A percentile compares a stretch with the other conserved stretches of the same genome.
These are phyloP conservation scores for Aspergillus incahuasiensis DNA, from an alignment of 495 filamentous ascomycete species.

Conservation along the genomic window DNA sequence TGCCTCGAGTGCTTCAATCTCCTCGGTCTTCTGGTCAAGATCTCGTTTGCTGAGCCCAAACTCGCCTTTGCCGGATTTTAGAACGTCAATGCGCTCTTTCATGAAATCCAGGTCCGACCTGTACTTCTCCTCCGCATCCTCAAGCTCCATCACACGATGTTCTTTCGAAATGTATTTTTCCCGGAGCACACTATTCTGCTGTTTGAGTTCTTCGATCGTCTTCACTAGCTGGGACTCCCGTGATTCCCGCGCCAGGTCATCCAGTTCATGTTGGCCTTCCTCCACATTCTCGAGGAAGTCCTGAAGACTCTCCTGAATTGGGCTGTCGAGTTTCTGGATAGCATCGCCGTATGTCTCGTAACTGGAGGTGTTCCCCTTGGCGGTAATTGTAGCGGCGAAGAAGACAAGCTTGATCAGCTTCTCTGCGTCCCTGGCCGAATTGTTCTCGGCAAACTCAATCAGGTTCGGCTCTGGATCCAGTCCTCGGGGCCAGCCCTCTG, in stretches of 20 bases:
- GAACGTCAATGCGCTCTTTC: conserved; percentile 11
- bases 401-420: conserved; percentile 63
- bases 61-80: conserved; percentile 43
- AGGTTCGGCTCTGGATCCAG: conserved; percentile 51
- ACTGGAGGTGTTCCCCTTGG: conserved; percentile 21
- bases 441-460: conserved; percentile 53
- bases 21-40: conserved; percentile 45
- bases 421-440: conserved; percentile 36
- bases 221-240: conserved; percentile 28
- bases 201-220: neutral
- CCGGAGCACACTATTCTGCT: neutral
- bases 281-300: conserved; percentile 49
- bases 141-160: neutral
- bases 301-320: conserved; percentile 44
- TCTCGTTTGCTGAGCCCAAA: conserved; percentile 39
- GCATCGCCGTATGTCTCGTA: conserved; percentile 49
- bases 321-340: conserved; percentile 42
- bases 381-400: conserved; percentile 57
- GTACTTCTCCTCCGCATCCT: neutral
- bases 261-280: conserved; percentile 26
- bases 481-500: conserved; percentile 46
- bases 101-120: conserved; percentile 52
- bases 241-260: conserved; percentile 30
- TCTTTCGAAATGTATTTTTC: neutral
- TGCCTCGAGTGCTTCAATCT: conserved; percentile 55